phyloP scores from a whole-genome alignment of 2,329 filamentous ascomycete genomes.

The Neocucurbitaria cava region DNA sequence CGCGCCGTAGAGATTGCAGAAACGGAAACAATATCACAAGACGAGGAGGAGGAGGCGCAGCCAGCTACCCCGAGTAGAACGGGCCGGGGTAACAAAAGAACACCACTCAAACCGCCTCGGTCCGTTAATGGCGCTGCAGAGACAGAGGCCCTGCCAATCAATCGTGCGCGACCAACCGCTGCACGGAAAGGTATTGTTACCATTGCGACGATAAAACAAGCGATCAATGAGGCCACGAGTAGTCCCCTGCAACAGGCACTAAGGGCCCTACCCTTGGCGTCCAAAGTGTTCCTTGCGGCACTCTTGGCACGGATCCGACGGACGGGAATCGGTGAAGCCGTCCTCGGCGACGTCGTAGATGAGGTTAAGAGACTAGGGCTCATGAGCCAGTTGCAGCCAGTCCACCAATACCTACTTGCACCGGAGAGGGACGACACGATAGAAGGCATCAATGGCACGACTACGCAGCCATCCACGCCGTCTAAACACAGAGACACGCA shows the following conservation, averaged over 20 bases:
- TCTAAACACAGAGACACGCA: slow-evolving; percentile 23
- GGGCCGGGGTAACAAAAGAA: slow-evolving; percentile 46
- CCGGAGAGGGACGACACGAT: slow-evolving; percentile 40
- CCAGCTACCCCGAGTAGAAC: slow-evolving; percentile 70
- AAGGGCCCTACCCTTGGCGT: slow-evolving; percentile 77
- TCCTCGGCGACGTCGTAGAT: slow-evolving; percentile 86
- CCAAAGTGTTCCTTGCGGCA: slow-evolving; percentile 85
- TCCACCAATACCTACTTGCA: slow-evolving; percentile 66
- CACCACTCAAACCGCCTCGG: slow-evolving; percentile 23
- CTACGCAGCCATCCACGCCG: slow-evolving; percentile 16
- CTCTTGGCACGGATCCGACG: slow-evolving; percentile 79
- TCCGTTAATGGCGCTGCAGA: slow-evolving; percentile 28
- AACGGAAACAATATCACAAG: slow-evolving; percentile 61
- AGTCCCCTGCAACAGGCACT: slow-evolving; percentile 91
- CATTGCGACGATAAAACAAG: slow-evolving; percentile 90
- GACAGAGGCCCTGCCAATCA: slow-evolving; percentile 27
- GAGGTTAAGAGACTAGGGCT: slow-evolving; percentile 76
- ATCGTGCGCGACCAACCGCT: slow-evolving; percentile 26
- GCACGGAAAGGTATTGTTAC: slow-evolving; percentile 70
- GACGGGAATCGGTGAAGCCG: slow-evolving; percentile 85
- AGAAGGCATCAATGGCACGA: slow-evolving; percentile 12
- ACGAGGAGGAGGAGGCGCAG: slow-evolving; percentile 46
- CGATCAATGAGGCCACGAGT: slow-evolving; percentile 93
- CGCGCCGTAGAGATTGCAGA: slow-evolving; percentile 95
- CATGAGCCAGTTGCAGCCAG: slow-evolving; percentile 65